Base-by-base conservation (phyloP, 768 basidiomycete species). In the Pleurotus salmoneostramineus region DNA sequence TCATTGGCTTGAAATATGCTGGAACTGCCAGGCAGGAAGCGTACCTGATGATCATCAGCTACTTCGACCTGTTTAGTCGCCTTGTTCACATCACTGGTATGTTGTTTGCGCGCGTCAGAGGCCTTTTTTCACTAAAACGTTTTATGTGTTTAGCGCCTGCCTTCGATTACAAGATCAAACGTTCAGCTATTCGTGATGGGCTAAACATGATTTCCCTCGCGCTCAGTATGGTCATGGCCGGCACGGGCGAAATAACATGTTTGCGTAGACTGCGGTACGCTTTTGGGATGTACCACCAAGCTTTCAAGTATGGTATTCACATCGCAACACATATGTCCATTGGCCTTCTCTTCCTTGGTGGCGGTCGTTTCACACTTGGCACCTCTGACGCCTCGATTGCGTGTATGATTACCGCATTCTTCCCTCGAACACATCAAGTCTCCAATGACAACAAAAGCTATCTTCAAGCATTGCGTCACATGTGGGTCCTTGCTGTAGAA, bases 401-500 rank as follows among this genome's bases (percentile, higher is more conserved):
- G 0, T 86, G 86, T 57, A 85, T 99, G 82, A 77, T 95, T 59
- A 80, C 90, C 6, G 86, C 97, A 0, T 95, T 97, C 75, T 98
- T 93, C 69, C 97, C 97, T 4, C 84, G 92, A 3, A 94, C 91
- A 65, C 84, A 92, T 15, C 79, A 84, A 14, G 71, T 80, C 14
- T 88, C 93, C 1, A 83, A 84, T 2, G 96, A 98, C 65, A 98
- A 97, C 74, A 88, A 89, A 58, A 85, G 88, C 46, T 95, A 91
- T 64, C 79, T 97, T 2, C 97, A 98, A 70, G 93, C 95, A 0
- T 83, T 95, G 60, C 85, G 97, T 5, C 96, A 98, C 68, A 72
- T 99, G 21, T 99, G 97, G 97, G 94, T 92, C 1, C 79, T 99
- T 45, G 96, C 97, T 1, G 89, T 91, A 4, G 96, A 99, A 65